phyloP scores from a whole-genome alignment of 2,329 filamentous ascomycete species.

The Fusarium hainanense region DNA sequence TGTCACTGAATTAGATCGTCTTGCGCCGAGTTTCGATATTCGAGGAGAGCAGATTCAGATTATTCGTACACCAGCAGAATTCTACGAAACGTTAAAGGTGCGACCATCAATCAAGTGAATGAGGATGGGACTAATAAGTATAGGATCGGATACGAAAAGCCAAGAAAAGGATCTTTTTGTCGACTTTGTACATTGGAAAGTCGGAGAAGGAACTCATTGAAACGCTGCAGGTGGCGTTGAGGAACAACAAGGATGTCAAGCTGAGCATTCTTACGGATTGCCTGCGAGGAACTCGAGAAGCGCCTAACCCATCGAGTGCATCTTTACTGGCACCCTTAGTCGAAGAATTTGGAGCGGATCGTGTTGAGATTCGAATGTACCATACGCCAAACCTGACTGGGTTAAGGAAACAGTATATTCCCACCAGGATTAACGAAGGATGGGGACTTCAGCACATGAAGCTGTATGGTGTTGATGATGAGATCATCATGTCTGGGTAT shows the following conservation, averaged over 20 bases:
- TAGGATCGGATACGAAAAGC: constrained; percentile 85
- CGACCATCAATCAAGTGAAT: background rate
- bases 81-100: constrained; percentile 92
- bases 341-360: constrained; percentile 80
- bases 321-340: constrained; percentile 89
- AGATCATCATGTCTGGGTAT: constrained; percentile 92
- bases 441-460: constrained; percentile 99
- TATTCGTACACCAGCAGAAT: constrained; percentile 83
- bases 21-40: constrained; percentile 91
- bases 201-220: constrained; percentile 89
- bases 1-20: constrained; percentile 80
- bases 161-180: constrained; percentile 84
- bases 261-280: constrained; percentile 93
- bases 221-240: constrained; percentile 79
- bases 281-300: constrained; percentile 89
- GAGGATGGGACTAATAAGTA: constrained; percentile 25
- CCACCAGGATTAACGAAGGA: constrained; percentile 93
- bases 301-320: constrained; percentile 85
- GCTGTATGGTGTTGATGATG: constrained; percentile 93
- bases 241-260: constrained; percentile 77
- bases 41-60: constrained; percentile 83
- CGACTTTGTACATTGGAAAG: constrained; percentile 97
- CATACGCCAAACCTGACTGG: constrained; percentile 97
- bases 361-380: constrained; percentile 96
- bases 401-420: constrained; percentile 82